Evolutionary conservation across 495 filamentous ascomycete species (phyloP), one percentile per base, ranked within the genome.

Genomic region (Gamarada debralockiae): DNA sequence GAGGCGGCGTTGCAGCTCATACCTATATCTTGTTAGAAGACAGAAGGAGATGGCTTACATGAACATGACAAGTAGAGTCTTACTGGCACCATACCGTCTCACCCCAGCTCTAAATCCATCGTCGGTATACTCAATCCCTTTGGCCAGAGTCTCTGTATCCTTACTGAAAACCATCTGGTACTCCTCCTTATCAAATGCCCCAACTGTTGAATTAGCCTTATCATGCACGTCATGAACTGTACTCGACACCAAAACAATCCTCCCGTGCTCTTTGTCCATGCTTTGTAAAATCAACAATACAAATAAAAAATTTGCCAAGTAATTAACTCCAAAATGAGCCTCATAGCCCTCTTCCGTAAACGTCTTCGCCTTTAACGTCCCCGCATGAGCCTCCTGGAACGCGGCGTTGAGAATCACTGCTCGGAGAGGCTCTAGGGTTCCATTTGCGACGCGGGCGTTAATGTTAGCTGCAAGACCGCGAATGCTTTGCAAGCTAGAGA

Each of bases 331-430:
- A 45, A 76, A 77, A 0, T 65, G 68, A 59, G 64, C 69, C 17
- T 76, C 73, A 49, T 68, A 71, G 0, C 65, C 67, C 25, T 67
- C 62, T 10, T 64, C 52, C 17, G 69, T 70, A 33, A 71, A 70
- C n/a, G n/a, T n/a, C n/a, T n/a, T n/a, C n/a, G n/a, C n/a, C n/a
- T n/a, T n/a, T n/a, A n/a, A n/a, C n/a, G n/a, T n/a, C n/a, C n/a
- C n/a, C n/a, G n/a, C n/a, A n/a, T n/a, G n/a, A n/a, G n/a, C n/a
- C n/a, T n/a, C n/a, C n/a, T n/a, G n/a, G n/a, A n/a, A n/a, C n/a
- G n/a, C n/a, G n/a, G n/a, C n/a, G 33, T 74, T 70, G 43, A 74
- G 66, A n/a, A 80, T 55, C 2, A 79, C 55, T 0, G 67, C 63
- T 20, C 68, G 68, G 44, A 79, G 72, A 0, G 67, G 70, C 21